Conservation (phyloP, 139 green algal genomes). For the Trebouxia sp. region DNA sequence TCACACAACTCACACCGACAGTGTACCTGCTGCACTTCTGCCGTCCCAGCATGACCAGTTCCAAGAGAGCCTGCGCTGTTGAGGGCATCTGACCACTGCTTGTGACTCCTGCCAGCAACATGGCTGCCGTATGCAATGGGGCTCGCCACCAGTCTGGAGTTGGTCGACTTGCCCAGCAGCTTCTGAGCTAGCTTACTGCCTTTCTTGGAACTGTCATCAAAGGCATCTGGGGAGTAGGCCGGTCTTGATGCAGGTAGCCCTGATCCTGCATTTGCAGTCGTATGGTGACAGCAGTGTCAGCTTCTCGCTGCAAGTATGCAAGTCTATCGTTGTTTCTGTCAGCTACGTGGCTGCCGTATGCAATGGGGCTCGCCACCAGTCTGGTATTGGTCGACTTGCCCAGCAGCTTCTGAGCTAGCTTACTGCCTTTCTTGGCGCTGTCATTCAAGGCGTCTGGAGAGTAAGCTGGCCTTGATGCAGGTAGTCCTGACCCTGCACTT, state of each 20-base stretch:
- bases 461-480: not conserved
- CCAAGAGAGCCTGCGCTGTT: not conserved
- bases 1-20: not conserved
- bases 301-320: too few species aligned
- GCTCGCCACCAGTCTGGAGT: too few species aligned
- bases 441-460: constrained; percentile 26
- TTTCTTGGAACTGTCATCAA: constrained; percentile 13
- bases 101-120: not conserved
- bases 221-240: constrained; percentile 21
- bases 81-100: not conserved
- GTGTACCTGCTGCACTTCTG: not conserved
- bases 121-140: constrained; percentile 30
- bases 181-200: constrained; percentile 18
- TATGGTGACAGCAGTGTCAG: too few species aligned
- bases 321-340: too few species aligned
- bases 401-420: not conserved
- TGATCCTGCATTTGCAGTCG: not conserved
- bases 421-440: constrained; percentile 2
- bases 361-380: not conserved
- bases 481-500: not conserved
- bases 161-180: not conserved
- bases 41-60: not conserved
- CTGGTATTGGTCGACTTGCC: not conserved
- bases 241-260: not conserved
- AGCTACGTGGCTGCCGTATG: constrained; percentile 29